These are phyloP conservation scores for Claviceps sp. DNA, from an alignment of 2,329 filamentous ascomycete genomes.

Conservation along the genomic window DNA sequence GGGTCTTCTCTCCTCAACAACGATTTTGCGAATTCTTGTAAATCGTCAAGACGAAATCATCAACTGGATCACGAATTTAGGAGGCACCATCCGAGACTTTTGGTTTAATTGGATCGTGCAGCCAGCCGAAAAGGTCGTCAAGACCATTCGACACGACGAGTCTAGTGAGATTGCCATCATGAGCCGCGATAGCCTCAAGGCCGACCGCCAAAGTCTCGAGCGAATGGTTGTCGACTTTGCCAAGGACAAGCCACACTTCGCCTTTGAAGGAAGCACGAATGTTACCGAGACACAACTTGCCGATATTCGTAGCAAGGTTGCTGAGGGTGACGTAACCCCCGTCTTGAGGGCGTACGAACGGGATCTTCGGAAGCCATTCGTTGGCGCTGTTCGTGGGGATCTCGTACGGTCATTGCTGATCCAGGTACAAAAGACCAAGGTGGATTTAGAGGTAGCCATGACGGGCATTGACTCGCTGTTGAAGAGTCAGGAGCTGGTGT, in stretches of 20 bases:
- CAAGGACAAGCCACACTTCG: constrained; percentile 59
- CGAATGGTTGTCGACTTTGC: constrained; percentile 98
- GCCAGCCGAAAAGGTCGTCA: constrained; percentile 67
- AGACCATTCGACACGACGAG: constrained; percentile 85
- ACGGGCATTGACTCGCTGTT: constrained; percentile 88
- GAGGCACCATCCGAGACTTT: constrained; percentile 71
- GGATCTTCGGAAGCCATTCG: constrained; percentile 69
- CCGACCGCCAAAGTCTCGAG: constrained; percentile 82
- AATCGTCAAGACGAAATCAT: constrained; percentile 65
- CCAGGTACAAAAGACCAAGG: constrained; percentile 97
- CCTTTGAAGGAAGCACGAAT: constrained; percentile 28
- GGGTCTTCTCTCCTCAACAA: constrained; percentile 71
- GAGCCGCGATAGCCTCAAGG: constrained; percentile 82
- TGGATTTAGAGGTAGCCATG: constrained; percentile 92
- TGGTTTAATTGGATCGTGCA: constrained; percentile 95
- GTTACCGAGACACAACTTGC: constrained; percentile 58
- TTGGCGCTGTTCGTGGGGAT: constrained; percentile 73
- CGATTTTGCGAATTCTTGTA: constrained; percentile 65
- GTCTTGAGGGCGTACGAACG: constrained; percentile 85
- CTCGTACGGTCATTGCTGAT: constrained; percentile 83
- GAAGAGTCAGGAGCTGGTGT: constrained; percentile 92
- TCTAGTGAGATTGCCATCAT: constrained; percentile 92
- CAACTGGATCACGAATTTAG: constrained; percentile 68
- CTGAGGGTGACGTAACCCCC: constrained; percentile 84
- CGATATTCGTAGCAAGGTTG: constrained; percentile 65